These are phyloP conservation scores for Aureobasidium sp. DNA, from an alignment of 2,329 filamentous ascomycete species.

Conservation along the genomic window DNA sequence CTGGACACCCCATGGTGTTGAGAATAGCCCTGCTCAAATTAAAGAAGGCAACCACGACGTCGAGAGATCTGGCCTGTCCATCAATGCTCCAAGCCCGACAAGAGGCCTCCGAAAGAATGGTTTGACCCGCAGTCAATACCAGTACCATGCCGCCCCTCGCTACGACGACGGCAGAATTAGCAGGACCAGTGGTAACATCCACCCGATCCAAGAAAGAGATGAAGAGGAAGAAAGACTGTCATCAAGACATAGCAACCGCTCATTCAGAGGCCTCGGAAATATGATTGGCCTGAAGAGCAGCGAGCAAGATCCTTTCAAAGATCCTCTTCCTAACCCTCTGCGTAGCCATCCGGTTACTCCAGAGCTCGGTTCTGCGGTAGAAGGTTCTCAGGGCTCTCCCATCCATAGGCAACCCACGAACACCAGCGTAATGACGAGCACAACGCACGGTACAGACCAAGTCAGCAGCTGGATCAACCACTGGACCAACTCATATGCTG, in stretches of 20 bases:
- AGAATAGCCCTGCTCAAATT: slow-evolving; percentile 4
- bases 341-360: slow-evolving; percentile 28
- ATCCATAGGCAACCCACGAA: slow-evolving; percentile 23
- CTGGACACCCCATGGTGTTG: background rate
- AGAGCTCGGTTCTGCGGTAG: slow-evolving; percentile 14
- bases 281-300: slow-evolving; percentile 14
- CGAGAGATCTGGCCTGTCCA: slow-evolving; percentile 39
- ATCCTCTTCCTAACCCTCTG: slow-evolving; percentile 30
- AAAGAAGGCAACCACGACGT: slow-evolving; percentile 24
- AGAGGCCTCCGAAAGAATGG: slow-evolving; percentile 37
- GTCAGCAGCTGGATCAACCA: slow-evolving; percentile 25
- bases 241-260: slow-evolving; percentile 14
- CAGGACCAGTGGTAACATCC: slow-evolving; percentile 47
- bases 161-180: slow-evolving; percentile 44
- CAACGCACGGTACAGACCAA: slow-evolving; percentile 15
- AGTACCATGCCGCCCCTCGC: slow-evolving; percentile 31
- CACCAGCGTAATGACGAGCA: slow-evolving; percentile 15
- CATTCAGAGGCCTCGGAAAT: slow-evolving; percentile 19
- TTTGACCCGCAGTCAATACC: slow-evolving; percentile 27
- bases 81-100: slow-evolving; percentile 42
- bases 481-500: slow-evolving; percentile 14
- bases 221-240: slow-evolving; percentile 43
- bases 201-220: slow-evolving; percentile 55
- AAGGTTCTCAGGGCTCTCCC: slow-evolving; percentile 8
- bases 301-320: slow-evolving; percentile 34